phyloP scores from a whole-genome alignment of 352 stramenopile species.

The Globisporangium spinosum region DNA sequence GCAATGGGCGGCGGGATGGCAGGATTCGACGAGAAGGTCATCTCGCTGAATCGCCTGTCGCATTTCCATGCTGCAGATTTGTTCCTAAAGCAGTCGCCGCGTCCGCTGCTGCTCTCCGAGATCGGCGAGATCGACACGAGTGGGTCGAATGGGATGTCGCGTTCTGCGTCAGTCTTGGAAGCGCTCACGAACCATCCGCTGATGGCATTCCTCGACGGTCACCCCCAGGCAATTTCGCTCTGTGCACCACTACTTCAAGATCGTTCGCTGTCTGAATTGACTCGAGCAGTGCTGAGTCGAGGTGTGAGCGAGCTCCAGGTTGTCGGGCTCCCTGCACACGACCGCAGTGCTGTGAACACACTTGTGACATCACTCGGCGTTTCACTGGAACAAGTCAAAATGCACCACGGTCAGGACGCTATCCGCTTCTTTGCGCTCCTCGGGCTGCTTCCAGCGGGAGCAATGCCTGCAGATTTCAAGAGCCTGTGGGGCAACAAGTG shows the following conservation, averaged over 20 bases:
- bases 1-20: slow-evolving; percentile 66
- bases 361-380: slow-evolving; percentile 73
- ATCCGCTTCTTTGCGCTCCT: slow-evolving; percentile 76
- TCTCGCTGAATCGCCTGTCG: slow-evolving; percentile 70
- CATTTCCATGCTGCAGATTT: slow-evolving; percentile 68
- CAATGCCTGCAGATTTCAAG: slow-evolving; percentile 75
- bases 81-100: slow-evolving; percentile 76
- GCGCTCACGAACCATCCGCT: slow-evolving; percentile 61
- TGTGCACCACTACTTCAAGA: slow-evolving; percentile 73
- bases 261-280: slow-evolving; percentile 68
- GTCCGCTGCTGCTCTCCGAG: slow-evolving; percentile 60
- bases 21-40: slow-evolving; percentile 78
- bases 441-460: slow-evolving; percentile 62
- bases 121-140: slow-evolving; percentile 48
- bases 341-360: slow-evolving; percentile 71
- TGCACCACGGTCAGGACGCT: slow-evolving; percentile 61
- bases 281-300: slow-evolving; percentile 60
- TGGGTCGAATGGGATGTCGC: slow-evolving; percentile 20
- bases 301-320: slow-evolving; percentile 69
- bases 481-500: slow-evolving; percentile 67
- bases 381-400: slow-evolving; percentile 68
- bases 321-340: slow-evolving; percentile 54
- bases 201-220: slow-evolving; percentile 77
- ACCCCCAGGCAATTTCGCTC: slow-evolving; percentile 77
- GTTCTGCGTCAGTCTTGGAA: slow-evolving; percentile 47